Evolutionary conservation across 2,329 filamentous ascomycete species (phyloP).

Genomic region (Colletotrichum sp.): DNA sequence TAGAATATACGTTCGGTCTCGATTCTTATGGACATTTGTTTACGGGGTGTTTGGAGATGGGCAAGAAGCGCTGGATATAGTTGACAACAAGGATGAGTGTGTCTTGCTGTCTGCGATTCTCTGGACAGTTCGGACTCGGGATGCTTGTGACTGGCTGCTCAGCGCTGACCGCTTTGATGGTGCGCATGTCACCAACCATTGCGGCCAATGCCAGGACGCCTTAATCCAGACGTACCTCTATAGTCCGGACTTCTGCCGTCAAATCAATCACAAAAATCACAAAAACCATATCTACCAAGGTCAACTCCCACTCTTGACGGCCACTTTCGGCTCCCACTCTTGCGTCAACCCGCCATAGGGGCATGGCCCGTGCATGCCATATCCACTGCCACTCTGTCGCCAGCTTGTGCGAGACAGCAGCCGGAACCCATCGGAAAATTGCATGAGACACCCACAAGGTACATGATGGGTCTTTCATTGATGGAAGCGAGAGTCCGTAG

Average conservation of each 20-base stretch:
- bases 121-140: not conserved
- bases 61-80: not conserved
- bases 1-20: constrained; percentile 14
- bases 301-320: not conserved
- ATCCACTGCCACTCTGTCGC: not conserved
- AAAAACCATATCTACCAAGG: not conserved
- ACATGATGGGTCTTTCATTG: not conserved
- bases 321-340: not conserved
- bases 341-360: not conserved
- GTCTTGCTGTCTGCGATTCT: not conserved
- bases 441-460: not conserved
- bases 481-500: not conserved
- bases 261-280: not conserved
- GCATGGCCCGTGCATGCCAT: not conserved
- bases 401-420: not conserved
- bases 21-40: not conserved
- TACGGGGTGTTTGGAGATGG: not conserved
- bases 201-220: not conserved
- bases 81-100: not conserved
- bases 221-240: not conserved
- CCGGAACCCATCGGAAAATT: not conserved
- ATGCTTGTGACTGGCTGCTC: not conserved
- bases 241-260: not conserved
- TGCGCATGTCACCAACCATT: not conserved
- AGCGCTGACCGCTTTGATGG: not conserved